Conservation (phyloP, 2,329 filamentous ascomycete genomes). For the Arthrobotrys entomopaga region DNA sequence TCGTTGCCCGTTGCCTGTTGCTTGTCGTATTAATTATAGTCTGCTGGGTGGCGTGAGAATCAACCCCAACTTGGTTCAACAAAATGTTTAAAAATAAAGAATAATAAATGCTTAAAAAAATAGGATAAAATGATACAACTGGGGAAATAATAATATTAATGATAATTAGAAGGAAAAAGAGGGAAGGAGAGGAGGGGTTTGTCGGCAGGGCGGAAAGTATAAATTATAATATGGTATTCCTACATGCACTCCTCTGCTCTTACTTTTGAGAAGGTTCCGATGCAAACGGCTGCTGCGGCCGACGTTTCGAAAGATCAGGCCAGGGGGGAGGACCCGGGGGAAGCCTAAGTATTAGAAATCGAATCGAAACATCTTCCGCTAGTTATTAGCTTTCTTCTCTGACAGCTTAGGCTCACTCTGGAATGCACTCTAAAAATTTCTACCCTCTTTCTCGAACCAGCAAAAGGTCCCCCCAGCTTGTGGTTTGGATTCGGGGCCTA, state of each 20-base stretch:
- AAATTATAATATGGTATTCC: constrained; percentile 17
- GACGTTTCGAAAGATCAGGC: constrained; percentile 1
- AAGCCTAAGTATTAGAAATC: constrained; percentile 21
- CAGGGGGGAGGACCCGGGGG: background rate
- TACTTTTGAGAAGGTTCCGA: constrained; percentile 17
- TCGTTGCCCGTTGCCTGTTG: too few relatives aligned
- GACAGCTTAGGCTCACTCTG: too few relatives aligned
- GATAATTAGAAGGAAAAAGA: background rate
- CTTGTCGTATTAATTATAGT: background rate
- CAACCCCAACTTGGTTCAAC: constrained; percentile 5
- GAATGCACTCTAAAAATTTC: background rate
- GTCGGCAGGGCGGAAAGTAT: constrained; percentile 17
- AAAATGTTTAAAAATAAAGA: background rate
- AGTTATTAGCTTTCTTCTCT: too few relatives aligned
- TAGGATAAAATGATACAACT: background rate
- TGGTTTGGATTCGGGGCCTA: background rate
- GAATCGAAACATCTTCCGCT: constrained; percentile 6
- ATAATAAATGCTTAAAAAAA: constrained; percentile 4
- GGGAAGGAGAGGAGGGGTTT: constrained; percentile 1
- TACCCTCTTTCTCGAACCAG: background rate
- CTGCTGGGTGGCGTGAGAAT: constrained; percentile 44
- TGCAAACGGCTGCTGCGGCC: constrained; percentile 19
- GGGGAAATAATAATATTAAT: background rate
- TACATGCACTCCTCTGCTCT: too few relatives aligned
- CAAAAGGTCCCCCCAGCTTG: constrained; percentile 4